Evolutionary conservation across 2,329 filamentous ascomycete species (phyloP), one percentile per base, ranked within the genome.

Genomic region (Phyllosticta citribraziliensis): DNA sequence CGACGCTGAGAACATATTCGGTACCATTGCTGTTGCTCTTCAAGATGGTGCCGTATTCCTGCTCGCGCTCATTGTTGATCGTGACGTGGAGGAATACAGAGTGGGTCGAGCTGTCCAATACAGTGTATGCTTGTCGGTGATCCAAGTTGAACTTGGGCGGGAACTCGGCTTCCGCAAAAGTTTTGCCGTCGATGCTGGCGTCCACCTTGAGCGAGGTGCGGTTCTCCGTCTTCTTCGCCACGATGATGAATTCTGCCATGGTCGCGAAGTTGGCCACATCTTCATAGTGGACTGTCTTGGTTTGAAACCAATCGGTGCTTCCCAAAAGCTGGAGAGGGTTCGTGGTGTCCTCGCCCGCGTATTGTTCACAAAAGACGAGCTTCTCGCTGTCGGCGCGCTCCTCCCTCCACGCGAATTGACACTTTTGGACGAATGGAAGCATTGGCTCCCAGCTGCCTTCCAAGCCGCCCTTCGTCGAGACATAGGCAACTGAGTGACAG

Each of bases 1-100:
- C 79, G 24, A 94, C 80, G 73, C 89, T 95, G 65, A 96, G 78
- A 12, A 96, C 89, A 69, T 97, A 99, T 1, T 89, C 94, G 0
- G 94, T 99, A 59, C 94, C 94, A 70, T 99, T 97, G 68, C 91
- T 97, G 78, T 99, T 99, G 70, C 91, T 97, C 83, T 97, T 99
- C 75, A 99, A 85, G 67, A 99, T 90, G 24, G 88, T 88, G 47
- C 94, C 94, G 67, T 89, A 91, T 63, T 88, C 84, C 57, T 82
- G 84, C 19, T 84, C 87, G 57, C 79, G 72, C 3, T 78, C 78
- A 51, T 81, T 82, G 68, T 88, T 87, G 51, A 90, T 89, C 0
- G 88, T 91, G 55, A 97, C 93, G 70, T 97, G 95, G 62, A 99
- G 77, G 75, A 97, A 97, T 62, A 99, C 83, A 1, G 94, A 89